Evolutionary conservation across 2,329 filamentous ascomycete genomes (phyloP), one percentile per base, ranked within the genome.

Genomic region (Alternaria sp.): DNA sequence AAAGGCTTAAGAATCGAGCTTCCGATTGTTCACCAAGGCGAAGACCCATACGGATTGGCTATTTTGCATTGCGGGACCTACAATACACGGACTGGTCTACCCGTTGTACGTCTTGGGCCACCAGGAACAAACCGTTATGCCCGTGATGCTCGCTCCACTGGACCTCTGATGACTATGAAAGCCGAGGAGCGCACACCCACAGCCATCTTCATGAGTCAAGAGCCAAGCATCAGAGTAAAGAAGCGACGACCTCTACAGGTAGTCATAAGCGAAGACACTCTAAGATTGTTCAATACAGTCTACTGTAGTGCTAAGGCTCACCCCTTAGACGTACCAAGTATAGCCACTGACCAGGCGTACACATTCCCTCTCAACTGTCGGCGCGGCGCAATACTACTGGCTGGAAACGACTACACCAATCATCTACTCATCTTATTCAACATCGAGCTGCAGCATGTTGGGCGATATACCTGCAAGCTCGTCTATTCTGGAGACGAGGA

Each of bases 211-310:
- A 28, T 49, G 46, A 19, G 7, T 2, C n/a, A 49, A 17, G 46
- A 49, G 9, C 15, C 23, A 0, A 23, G 25, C 15, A 28, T 13
- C 36, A 40, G n/a, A 40, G 36, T 40, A 11, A n/a, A 17, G 3
- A 17, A 40, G 8, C 36, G 36, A 17, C 36, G 36, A 0, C 36
- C 36, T 40, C 36, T 40, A 1, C 36, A 6, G 36, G 8, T 40
- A 40, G 36, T 40, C 15, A 17, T 40, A 0, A 6, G 36, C 9
- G 0, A 40, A 10, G 36, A 11, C 5, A 40, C 5, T 17, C 4
- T 2, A 1, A 1, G 1, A 4, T 17, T 10, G 0, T 40, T 40
- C 5, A 0, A 10, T 17, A 5, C 0, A 10, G 36, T 10, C 2
- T 40, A 40, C 36, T 40, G 36, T 17, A 40, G 15, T 40, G 15